A percentile compares a stretch with the other conserved stretches of the same genome.
Conservation (phyloP, 1,284 basidiomycete species). For the Ceratorhiza oryzae-sativae region DNA sequence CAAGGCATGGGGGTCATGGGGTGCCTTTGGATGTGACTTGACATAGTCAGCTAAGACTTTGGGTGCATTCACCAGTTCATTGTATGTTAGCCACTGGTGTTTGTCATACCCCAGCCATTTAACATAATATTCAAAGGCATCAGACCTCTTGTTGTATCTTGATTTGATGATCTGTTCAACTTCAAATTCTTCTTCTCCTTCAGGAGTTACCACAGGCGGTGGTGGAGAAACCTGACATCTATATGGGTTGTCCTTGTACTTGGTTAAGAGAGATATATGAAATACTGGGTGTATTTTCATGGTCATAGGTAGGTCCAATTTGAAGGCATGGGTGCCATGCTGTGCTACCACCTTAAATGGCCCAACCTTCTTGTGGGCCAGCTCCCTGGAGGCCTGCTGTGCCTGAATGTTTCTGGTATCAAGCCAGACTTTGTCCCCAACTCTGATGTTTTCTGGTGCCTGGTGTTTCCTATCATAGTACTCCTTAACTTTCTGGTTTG, state of each 20-base stretch:
- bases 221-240: background rate
- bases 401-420: conserved; percentile 43
- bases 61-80: too few relatives aligned
- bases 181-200: conserved; percentile 40
- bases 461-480: background rate
- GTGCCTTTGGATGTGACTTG: too few relatives aligned
- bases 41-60: too few relatives aligned
- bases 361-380: conserved; percentile 43
- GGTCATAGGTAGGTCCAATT: background rate
- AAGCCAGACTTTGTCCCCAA: conserved; percentile 45
- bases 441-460: conserved; percentile 26
- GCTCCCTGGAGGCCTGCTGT: conserved; percentile 44
- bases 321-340: background rate
- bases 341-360: conserved; percentile 43
- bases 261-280: conserved; percentile 44
- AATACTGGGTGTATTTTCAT: conserved; percentile 48
- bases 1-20: too few relatives aligned
- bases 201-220: conserved; percentile 38
- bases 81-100: too few relatives aligned
- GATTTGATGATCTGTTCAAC: conserved; percentile 43
- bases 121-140: background rate
- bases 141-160: background rate
- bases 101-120: conserved; percentile 10
- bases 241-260: background rate
- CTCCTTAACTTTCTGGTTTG: conserved; percentile 9